phyloP scores from a whole-genome alignment of 139 green algal genomes.

The Tetradesmus obliquus region DNA sequence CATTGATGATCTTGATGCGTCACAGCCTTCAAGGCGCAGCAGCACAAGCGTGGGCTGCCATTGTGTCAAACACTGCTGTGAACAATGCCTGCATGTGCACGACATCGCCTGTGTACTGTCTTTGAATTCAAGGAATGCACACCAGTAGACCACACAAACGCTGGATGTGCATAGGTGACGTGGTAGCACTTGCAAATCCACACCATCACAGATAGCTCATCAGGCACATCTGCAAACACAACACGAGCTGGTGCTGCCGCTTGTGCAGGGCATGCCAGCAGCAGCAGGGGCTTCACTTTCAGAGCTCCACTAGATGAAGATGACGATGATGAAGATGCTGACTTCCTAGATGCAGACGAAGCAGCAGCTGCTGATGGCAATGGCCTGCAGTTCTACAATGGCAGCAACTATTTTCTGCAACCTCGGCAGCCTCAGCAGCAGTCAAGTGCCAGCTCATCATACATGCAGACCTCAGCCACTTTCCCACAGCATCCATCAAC shows the following conservation, averaged over 20 bases:
- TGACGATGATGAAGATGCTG: slow-evolving; percentile 2
- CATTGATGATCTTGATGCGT: no score
- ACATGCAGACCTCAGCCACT: not conserved
- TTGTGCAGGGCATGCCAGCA: not conserved
- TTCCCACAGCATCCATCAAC: not conserved
- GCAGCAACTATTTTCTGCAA: not conserved
- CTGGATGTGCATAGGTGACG: no score
- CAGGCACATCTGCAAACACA: no score
- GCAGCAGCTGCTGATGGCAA: slow-evolving; percentile 1
- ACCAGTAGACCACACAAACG: no score
- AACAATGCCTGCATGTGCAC: not conserved
- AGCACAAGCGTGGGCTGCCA: no score
- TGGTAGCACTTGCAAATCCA: not conserved
- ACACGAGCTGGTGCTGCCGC: not conserved
- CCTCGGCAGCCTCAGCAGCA: not conserved
- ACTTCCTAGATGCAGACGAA: not conserved
- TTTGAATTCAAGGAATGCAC: no score
- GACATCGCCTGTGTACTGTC: no score
- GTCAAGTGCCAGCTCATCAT: not conserved
- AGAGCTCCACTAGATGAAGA: slow-evolving; percentile 16
- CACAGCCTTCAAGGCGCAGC: no score
- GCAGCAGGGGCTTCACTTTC: not conserved
- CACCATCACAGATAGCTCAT: not conserved
- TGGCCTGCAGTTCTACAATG: not conserved
- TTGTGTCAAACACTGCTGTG: not conserved